A percentile compares a stretch with the other conserved stretches of the same genome.
Evolutionary conservation across 2,329 filamentous ascomycete species (phyloP).

Genomic region (Sporothrix globosa): DNA sequence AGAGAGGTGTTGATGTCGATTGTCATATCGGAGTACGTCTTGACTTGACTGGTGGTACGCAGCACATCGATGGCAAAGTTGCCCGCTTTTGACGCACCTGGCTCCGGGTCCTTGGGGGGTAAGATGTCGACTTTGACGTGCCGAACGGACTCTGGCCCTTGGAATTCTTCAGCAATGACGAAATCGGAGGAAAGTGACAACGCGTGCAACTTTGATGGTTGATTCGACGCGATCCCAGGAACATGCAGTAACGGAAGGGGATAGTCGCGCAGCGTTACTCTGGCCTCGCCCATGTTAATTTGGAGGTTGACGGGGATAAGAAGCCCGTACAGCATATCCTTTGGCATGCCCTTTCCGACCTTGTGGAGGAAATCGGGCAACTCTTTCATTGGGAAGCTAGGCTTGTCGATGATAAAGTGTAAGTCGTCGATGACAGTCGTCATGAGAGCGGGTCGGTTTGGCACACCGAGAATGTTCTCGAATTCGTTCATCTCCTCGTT

Average conservation of each 20-base stretch:
- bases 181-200: conserved; percentile 87
- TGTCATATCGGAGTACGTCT: conserved; percentile 91
- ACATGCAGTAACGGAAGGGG: conserved; percentile 90
- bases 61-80: conserved; percentile 84
- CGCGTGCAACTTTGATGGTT: conserved; percentile 78
- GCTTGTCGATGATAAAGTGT: conserved; percentile 84
- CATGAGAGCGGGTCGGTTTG: conserved; percentile 82
- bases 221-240: conserved; percentile 75
- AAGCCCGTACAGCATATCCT: conserved; percentile 86
- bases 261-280: conserved; percentile 87
- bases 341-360: conserved; percentile 95
- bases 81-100: conserved; percentile 58
- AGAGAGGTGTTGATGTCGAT: conserved; percentile 92
- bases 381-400: conserved; percentile 81
- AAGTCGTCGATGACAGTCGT: conserved; percentile 80
- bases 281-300: conserved; percentile 86
- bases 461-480: conserved; percentile 84
- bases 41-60: conserved; percentile 90
- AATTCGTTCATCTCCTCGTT: conserved; percentile 80
- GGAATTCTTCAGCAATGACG: conserved; percentile 91
- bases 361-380: conserved; percentile 82
- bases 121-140: conserved; percentile 83
- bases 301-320: conserved; percentile 88
- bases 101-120: conserved; percentile 66
- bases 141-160: conserved; percentile 76